Conservation (phyloP, 208 protist genomes). For the Spongospora subterranea region DNA sequence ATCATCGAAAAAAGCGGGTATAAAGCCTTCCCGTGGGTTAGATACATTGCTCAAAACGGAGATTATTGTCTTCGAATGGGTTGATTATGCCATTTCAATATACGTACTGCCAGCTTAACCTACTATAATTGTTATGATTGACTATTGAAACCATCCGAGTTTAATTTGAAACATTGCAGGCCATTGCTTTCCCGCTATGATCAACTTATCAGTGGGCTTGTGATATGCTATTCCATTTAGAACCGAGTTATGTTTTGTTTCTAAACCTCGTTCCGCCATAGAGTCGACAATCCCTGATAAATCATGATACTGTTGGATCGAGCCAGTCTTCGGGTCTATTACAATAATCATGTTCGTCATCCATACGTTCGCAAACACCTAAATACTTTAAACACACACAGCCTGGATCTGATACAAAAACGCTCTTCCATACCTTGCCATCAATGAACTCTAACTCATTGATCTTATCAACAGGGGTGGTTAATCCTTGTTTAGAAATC, state of each 20-base stretch:
- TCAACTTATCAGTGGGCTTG: background rate
- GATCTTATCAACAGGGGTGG: background rate
- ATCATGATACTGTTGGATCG: background rate
- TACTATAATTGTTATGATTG: background rate
- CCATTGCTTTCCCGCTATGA: constrained; percentile 13
- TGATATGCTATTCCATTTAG: constrained; percentile 42
- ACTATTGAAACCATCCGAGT: background rate
- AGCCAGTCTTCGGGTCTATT: background rate
- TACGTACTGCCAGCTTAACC: background rate
- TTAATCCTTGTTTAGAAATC: background rate
- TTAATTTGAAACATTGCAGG: background rate
- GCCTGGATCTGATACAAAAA: background rate
- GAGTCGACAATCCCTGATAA: background rate
- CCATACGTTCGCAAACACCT: constrained; percentile 22
- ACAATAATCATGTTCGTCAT: background rate
- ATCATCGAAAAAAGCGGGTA: constrained; percentile 92
- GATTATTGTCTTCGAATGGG: constrained; percentile 87
- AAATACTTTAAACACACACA: too few relatives aligned
- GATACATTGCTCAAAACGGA: constrained; percentile 96
- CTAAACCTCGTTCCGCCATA: background rate
- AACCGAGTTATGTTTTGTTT: constrained; percentile 7
- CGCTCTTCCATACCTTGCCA: background rate
- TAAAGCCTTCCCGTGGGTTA: constrained; percentile 94
- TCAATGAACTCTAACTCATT: constrained; percentile 39
- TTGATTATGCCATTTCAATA: constrained; percentile 20